phyloP scores from a whole-genome alignment of 768 basidiomycete genomes.

The Ramaria sp. region DNA sequence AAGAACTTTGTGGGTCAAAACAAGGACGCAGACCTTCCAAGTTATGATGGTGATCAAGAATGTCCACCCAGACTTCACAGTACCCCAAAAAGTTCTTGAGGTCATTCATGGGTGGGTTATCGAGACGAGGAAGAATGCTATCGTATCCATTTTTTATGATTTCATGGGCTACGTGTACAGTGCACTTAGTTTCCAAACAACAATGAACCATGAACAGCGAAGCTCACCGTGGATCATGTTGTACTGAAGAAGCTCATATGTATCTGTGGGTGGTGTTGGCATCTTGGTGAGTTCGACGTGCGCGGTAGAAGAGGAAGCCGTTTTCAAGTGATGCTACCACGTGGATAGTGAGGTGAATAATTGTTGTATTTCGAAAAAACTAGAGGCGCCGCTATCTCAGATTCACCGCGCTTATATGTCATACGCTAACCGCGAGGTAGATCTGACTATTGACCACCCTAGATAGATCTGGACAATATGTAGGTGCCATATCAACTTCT shows the following conservation, averaged over 20 bases:
- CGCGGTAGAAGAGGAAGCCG: too few relatives aligned
- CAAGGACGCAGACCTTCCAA: constrained; percentile 18
- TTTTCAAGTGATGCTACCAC: too few relatives aligned
- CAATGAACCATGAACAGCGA: not conserved
- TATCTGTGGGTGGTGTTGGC: not conserved
- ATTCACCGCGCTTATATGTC: too few relatives aligned
- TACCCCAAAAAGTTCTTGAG: constrained; percentile 30
- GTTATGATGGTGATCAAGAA: constrained; percentile 26
- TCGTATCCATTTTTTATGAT: constrained; percentile 27
- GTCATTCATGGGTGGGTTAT: constrained; percentile 24
- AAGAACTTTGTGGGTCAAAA: not conserved
- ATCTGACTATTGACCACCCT: too few relatives aligned
- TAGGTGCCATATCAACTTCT: too few relatives aligned
- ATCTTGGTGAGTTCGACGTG: too few relatives aligned
- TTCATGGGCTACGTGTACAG: constrained; percentile 22
- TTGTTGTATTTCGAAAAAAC: too few relatives aligned
- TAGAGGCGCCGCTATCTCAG: too few relatives aligned
- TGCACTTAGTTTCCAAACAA: not conserved
- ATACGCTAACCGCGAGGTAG: too few relatives aligned
- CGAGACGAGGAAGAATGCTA: constrained; percentile 24
- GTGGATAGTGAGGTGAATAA: too few relatives aligned
- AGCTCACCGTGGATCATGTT: constrained; percentile 15
- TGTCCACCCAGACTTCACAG: constrained; percentile 25
- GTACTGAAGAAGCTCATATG: constrained; percentile 13
- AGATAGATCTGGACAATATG: too few relatives aligned